Conservation (phyloP, 2,329 filamentous ascomycete genomes). For the Exophiala viscosa region DNA sequence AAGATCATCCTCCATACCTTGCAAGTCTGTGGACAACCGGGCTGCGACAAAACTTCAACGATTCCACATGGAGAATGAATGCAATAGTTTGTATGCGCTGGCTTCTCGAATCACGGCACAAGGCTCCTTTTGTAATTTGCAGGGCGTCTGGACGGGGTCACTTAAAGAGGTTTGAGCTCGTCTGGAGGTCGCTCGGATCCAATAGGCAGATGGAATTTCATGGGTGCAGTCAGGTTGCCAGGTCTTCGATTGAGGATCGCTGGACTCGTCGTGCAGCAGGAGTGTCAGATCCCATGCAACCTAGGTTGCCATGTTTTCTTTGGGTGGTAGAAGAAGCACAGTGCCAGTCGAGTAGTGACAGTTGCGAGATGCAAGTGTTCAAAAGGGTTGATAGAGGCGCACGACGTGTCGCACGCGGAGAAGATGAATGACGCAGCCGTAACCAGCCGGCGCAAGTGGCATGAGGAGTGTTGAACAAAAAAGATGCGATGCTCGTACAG, state of each 20-base stretch:
- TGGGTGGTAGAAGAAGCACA: neutral
- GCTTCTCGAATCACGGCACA: neutral
- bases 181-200: constrained; percentile 11
- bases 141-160: neutral
- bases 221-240: constrained; percentile 6
- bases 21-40: neutral
- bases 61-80: neutral
- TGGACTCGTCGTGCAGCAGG: neutral
- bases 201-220: constrained; percentile 5
- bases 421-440: neutral
- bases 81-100: neutral
- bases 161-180: constrained; percentile 17
- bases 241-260: neutral
- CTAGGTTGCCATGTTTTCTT: neutral
- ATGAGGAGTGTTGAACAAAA: neutral
- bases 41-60: neutral
- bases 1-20: constrained; percentile 24
- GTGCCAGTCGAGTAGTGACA: neutral
- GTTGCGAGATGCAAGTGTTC: neutral
- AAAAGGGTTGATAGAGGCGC: neutral
- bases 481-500: neutral
- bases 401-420: constrained; percentile 1
- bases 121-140: neutral
- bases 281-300: neutral
- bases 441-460: neutral